Evolutionary conservation across 179 eudicot species (phyloP).

Genomic region (Nepenthes alata): DNA sequence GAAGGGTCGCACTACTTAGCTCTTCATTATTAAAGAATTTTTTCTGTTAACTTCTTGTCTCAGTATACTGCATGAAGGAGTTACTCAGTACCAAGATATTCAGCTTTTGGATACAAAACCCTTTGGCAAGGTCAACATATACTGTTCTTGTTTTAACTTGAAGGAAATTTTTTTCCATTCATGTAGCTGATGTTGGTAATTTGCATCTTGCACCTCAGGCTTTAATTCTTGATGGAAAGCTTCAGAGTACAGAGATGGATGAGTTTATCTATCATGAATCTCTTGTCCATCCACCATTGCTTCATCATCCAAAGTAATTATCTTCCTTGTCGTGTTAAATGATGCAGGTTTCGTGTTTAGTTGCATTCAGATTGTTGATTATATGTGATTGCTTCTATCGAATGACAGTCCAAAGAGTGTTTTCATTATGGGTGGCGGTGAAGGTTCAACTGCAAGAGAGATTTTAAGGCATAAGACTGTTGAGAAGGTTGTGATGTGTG

Average conservation of each 20-base stretch:
- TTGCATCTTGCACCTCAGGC: conserved; percentile 26
- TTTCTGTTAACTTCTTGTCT: conserved; percentile 1
- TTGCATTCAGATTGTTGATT: background rate
- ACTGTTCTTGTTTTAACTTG: background rate
- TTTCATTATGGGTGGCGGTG: conserved; percentile 96
- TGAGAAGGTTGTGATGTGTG: conserved; percentile 80
- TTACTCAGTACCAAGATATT: conserved; percentile 78
- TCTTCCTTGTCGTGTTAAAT: background rate
- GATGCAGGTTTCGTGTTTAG: background rate
- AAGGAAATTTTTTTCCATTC: background rate
- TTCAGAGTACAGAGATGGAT: conserved; percentile 87
- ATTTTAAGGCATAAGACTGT: conserved; percentile 59
- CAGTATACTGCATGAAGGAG: conserved; percentile 86
- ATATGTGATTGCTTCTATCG: background rate
- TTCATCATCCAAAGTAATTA: conserved; percentile 54
- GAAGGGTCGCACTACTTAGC: no score
- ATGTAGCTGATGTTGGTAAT: background rate
- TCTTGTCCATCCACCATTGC: conserved; percentile 84
- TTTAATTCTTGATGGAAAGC: conserved; percentile 83
- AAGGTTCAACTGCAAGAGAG: conserved; percentile 93
- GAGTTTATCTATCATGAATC: conserved; percentile 90
- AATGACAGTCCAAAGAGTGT: conserved; percentile 49
- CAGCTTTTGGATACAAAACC: conserved; percentile 96
- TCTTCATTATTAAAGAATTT: background rate
- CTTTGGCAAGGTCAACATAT: conserved; percentile 59